These are phyloP conservation scores for Ostreobium quekettii DNA, from an alignment of 139 green algal genomes.

Conservation along the genomic window DNA sequence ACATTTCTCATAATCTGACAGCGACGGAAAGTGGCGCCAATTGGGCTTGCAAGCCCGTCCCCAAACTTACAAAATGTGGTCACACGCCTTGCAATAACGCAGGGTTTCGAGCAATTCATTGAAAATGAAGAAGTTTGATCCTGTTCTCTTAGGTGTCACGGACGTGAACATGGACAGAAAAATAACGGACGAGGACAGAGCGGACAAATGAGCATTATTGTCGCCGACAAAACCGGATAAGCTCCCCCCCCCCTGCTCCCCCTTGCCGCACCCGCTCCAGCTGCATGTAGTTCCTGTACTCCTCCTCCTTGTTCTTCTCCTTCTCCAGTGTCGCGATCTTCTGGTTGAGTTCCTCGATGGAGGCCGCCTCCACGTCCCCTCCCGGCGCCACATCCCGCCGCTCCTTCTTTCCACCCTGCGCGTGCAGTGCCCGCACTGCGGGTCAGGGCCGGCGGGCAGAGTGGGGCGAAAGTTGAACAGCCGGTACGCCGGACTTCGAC, in stretches of 20 bases:
- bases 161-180: background rate
- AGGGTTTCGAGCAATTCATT: too few relatives aligned
- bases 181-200: background rate
- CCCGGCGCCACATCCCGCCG: constrained; percentile 32
- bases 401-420: constrained; percentile 21
- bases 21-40: too few relatives aligned
- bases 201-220: too few relatives aligned
- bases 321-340: constrained; percentile 69
- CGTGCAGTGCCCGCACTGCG: background rate
- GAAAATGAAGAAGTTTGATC: too few relatives aligned
- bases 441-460: too few relatives aligned
- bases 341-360: constrained; percentile 65
- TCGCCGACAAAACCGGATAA: too few relatives aligned
- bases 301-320: constrained; percentile 80
- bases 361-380: constrained; percentile 51
- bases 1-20: too few relatives aligned
- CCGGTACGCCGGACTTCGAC: background rate
- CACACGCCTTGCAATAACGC: too few relatives aligned
- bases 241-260: too few relatives aligned
- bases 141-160: constrained; percentile 1
- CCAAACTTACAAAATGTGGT: too few relatives aligned
- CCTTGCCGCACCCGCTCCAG: constrained; percentile 63
- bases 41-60: too few relatives aligned
- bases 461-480: too few relatives aligned
- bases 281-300: constrained; percentile 87